These are phyloP conservation scores for Carex arenaria DNA, from an alignment of 202 grass and related monocot species.

Conservation along the genomic window DNA sequence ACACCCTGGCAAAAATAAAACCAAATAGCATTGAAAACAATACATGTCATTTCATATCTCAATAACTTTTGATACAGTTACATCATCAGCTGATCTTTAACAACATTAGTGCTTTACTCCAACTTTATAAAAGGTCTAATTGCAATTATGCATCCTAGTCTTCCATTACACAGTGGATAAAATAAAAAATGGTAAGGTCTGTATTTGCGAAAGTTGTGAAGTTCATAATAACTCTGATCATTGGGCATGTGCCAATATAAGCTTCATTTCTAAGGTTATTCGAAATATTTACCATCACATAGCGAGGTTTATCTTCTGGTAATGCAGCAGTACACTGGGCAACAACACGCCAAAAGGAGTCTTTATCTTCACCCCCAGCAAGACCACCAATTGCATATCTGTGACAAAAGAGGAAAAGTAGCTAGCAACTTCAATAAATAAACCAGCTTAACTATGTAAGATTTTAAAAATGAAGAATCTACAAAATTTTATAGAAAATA, in stretches of 20 bases:
- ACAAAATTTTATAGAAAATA: background rate
- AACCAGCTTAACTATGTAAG: background rate
- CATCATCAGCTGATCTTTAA: background rate
- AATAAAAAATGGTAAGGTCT: background rate
- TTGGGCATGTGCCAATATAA: background rate
- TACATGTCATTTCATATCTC: background rate
- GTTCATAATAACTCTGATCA: background rate
- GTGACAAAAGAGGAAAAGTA: slow-evolving; percentile 18
- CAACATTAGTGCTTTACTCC: background rate
- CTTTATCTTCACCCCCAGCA: slow-evolving; percentile 96
- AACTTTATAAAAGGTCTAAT: background rate
- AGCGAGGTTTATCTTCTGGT: slow-evolving; percentile 93
- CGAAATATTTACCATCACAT: slow-evolving; percentile 75
- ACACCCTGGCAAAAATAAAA: slow-evolving; percentile 55
- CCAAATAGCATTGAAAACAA: background rate
- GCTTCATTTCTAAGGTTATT: background rate
- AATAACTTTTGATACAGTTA: background rate
- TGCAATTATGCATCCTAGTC: background rate
- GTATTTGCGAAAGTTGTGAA: background rate
- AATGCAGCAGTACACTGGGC: slow-evolving; percentile 88
- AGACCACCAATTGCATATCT: slow-evolving; percentile 99
- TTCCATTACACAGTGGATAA: background rate
- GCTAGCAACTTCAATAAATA: slow-evolving; percentile 12
- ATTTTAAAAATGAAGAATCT: slow-evolving; percentile 14
- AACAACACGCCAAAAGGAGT: slow-evolving; percentile 90